phyloP scores from a whole-genome alignment of 2,329 filamentous ascomycete species.

The Dactylellina cionopaga region DNA sequence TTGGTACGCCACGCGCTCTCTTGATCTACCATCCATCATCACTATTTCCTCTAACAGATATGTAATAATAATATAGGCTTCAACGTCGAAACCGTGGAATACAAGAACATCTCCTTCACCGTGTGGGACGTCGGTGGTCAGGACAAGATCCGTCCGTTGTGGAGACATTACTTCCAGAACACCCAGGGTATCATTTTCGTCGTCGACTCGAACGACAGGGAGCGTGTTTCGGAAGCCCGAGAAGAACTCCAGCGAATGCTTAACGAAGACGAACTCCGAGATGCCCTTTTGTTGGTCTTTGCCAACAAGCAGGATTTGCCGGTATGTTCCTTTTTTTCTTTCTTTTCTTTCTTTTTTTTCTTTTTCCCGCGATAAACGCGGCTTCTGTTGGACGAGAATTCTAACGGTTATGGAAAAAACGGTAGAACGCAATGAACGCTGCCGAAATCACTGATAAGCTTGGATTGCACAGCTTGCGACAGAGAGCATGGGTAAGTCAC shows the following conservation, averaged over 20 bases:
- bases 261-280: constrained; percentile 98
- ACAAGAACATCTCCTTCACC: constrained; percentile 99
- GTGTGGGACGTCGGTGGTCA: constrained; percentile 99
- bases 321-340: constrained; percentile 69
- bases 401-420: constrained; percentile 12
- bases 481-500: constrained; percentile 93
- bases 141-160: constrained; percentile 99
- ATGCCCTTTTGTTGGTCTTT: constrained; percentile 95
- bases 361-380: not conserved
- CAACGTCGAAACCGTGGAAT: constrained; percentile 99
- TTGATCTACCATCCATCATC: not conserved
- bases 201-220: constrained; percentile 97
- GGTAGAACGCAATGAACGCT: constrained; percentile 97
- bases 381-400: not conserved
- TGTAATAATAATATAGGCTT: constrained; percentile 75
- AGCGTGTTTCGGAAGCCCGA: constrained; percentile 95
- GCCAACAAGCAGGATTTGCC: constrained; percentile 99
- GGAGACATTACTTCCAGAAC: constrained; percentile 99
- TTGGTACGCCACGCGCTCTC: constrained; percentile 73
- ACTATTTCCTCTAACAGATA: not conserved
- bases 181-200: constrained; percentile 99
- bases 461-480: constrained; percentile 97
- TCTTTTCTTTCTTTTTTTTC: not conserved
- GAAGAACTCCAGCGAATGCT: constrained; percentile 98
- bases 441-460: constrained; percentile 99